Base-by-base conservation (phyloP, 2,329 filamentous ascomycete genomes). In the Coniochaeta ligniaria region DNA sequence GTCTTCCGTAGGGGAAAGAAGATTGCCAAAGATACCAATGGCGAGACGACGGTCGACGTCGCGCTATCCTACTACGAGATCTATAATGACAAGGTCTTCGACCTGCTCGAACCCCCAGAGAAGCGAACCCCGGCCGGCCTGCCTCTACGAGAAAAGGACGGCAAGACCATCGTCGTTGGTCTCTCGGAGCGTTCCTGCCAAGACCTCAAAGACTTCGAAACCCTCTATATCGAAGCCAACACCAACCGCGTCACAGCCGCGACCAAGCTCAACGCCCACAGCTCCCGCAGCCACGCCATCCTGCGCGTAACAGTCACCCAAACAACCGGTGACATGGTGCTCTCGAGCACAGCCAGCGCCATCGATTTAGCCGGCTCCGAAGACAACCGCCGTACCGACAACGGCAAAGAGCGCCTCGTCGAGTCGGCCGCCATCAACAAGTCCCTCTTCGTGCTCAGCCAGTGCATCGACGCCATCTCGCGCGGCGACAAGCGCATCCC, bases 351-450 rank as follows among this genome's bases (percentile, higher is more conserved):
- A 3, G 92, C 91, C 16, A 96, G 91, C 1, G 93, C 92, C 69
- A 98, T 98, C 73, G 94, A 98, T 75, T 81, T 98, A 67, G 94
- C 94, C 60, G 94, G 94, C 45, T 97, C 93, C 1, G 95, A 98
- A 75, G 94, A 98, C 74, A 98, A 98, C 72, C 84, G 94, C 57
- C 83, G 94, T 57, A 98, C 94, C 0, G 94, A 96, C 59, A 98
- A 98, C 73, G 92, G 88, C 68, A 95, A 93, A 72, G 92, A 96
- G 73, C 84, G 94, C 28, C 80, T 98, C 71, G 85, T 96, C n/a
- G 94, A 98, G 74, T 96, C 92, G 43, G 92, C 94, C 0, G 94
- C 91, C 69, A 98, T 98, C 79, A 98, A 98, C 82, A 98, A 97
- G 78, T 96, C 91, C 64, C 80, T 98, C 7, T 98, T 98, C 69